These are phyloP conservation scores for Erodium maritimum DNA, from an alignment of 345 rosid species.

Conservation along the genomic window DNA sequence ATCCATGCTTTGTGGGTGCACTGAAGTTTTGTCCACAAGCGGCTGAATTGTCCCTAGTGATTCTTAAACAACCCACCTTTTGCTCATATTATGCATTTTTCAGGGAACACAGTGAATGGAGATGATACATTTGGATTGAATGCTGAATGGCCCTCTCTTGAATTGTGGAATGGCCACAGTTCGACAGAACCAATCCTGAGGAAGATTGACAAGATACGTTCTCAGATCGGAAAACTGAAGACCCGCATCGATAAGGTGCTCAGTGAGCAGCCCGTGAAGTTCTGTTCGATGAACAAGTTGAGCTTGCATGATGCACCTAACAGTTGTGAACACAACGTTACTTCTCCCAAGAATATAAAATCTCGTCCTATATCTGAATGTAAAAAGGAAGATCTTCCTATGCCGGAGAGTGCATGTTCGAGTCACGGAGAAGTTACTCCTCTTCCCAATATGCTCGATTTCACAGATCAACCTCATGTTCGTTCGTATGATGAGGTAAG, in stretches of 20 bases:
- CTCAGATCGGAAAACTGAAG: conserved; percentile 36
- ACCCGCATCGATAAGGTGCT: conserved; percentile 47
- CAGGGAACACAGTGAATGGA: conserved; percentile 27
- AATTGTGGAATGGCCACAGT: conserved; percentile 33
- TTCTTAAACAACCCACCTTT: too few relatives aligned
- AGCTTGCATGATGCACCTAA: conserved; percentile 25
- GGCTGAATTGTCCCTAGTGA: too few relatives aligned
- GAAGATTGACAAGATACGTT: conserved; percentile 45
- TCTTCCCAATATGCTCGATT: conserved; percentile 24
- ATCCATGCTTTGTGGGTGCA: too few relatives aligned
- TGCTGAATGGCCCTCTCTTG: conserved; percentile 11
- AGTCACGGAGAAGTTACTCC: conserved; percentile 26
- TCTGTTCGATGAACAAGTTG: conserved; percentile 36
- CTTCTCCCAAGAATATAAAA: conserved; percentile 25
- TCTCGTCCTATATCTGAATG: conserved; percentile 16
- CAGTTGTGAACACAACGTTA: conserved; percentile 26
- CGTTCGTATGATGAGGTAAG: conserved; percentile 34
- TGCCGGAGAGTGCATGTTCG: conserved; percentile 30
- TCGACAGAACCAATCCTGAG: conserved; percentile 42
- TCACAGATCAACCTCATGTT: conserved; percentile 11
- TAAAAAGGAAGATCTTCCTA: conserved; percentile 14
- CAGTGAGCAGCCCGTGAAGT: conserved; percentile 45
- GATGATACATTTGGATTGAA: conserved; percentile 15
- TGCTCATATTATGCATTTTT: conserved; percentile 5
- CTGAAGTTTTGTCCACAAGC: too few relatives aligned